phyloP scores from a whole-genome alignment of 106 monocot genomes.

The Dioscorea alata region DNA sequence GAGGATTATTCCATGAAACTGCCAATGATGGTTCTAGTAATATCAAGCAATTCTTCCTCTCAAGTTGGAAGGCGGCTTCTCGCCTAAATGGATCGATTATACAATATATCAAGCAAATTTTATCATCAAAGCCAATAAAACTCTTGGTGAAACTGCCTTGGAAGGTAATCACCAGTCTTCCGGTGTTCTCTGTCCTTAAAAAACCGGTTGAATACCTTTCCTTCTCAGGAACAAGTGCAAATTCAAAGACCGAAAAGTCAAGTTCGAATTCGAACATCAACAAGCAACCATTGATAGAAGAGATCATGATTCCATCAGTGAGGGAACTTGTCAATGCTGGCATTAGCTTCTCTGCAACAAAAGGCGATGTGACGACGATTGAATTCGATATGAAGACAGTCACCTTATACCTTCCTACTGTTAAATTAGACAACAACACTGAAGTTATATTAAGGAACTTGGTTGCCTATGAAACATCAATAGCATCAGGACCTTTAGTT shows the following conservation, averaged over 20 bases:
- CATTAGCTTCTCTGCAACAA: conserved; percentile 22
- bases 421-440: conserved; percentile 39
- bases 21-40: not conserved
- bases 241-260: not conserved
- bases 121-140: conserved; percentile 17
- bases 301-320: conserved; percentile 54
- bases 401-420: conserved; percentile 25
- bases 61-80: not conserved
- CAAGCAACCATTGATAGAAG: conserved; percentile 35
- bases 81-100: conserved; percentile 4
- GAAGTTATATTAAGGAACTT: conserved; percentile 40
- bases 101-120: conserved; percentile 7
- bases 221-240: not conserved
- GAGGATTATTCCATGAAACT: not conserved
- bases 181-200: conserved; percentile 22
- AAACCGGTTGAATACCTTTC: conserved; percentile 21
- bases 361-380: conserved; percentile 23
- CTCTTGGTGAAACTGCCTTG: conserved; percentile 24
- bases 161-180: conserved; percentile 24
- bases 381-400: conserved; percentile 25
- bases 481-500: conserved; percentile 31
- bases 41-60: not conserved
- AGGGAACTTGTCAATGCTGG: conserved; percentile 27
- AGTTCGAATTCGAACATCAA: not conserved
- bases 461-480: conserved; percentile 52